Base-by-base conservation (phyloP, 1,284 basidiomycete genomes). In the Apiotrichum akiyoshidainum region DNA sequence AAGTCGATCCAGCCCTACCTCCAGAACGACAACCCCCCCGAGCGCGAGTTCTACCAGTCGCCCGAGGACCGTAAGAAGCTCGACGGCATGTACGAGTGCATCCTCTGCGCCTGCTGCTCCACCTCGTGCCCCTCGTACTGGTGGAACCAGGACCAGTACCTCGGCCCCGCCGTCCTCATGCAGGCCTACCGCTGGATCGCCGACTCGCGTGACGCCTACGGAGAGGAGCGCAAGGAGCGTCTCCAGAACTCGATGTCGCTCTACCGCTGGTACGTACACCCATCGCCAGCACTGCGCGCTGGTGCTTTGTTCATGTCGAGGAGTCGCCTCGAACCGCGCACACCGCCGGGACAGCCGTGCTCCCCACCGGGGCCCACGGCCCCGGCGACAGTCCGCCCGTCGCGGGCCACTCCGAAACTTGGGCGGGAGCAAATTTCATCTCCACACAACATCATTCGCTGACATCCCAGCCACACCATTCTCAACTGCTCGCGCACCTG, bases 91-190 rank as follows among this genome's bases (percentile, higher is more conserved):
- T 99, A 98, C 81, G 95, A 98, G 80, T 93, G 91, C 77, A 77
- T 76, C 63, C 66, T 75, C 42, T 76, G 72, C 69, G 92, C 92
- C 0, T 95, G 94, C 81, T 98, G 95, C 82, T 93, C 92, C 47
- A 98, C 94, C 0, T 92, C 89, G 52, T 98, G 94, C 84, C 92
- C 92, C 5, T 80, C 79, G 58, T 97, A 98, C 81, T 98, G 95
- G 95, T 98, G 95, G 95, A 98, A 98, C 82, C 91, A 95, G 81
- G 93, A 99, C 76, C 89, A 93, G 79, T 99, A 98, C 80, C 87
- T 98, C 51, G 94, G 95, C 50, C 95, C 95, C 8, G 95, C 94
- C 11, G 93, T 93, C 0, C 83, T 98, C 68, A 94, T 97, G 92
- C 88, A 90, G 72, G 89, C 90, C 0, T 93, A 93, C 80, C 84